Conservation (phyloP, 257 asterid species). For the Apocynum venetum region DNA sequence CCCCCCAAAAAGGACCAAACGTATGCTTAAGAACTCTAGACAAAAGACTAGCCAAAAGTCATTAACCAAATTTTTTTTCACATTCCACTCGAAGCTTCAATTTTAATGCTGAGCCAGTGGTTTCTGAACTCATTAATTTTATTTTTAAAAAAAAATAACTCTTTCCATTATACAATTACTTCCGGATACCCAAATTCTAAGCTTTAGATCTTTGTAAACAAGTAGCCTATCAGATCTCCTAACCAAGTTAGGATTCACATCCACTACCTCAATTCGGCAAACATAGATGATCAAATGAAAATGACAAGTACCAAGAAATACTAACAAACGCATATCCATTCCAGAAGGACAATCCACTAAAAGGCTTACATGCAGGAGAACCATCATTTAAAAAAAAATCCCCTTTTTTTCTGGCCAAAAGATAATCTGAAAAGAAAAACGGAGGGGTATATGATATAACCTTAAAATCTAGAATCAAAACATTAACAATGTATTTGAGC, state of each 20-base stretch:
- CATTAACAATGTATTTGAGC: background rate
- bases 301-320: background rate
- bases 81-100: conserved; percentile 1
- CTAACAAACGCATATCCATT: background rate
- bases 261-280: background rate
- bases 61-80: background rate
- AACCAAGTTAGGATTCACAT: background rate
- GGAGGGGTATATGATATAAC: background rate
- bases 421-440: background rate
- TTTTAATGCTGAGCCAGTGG: background rate
- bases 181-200: background rate
- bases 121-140: no score
- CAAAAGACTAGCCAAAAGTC: background rate
- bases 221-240: background rate
- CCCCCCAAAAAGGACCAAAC: background rate
- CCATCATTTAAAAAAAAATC: background rate
- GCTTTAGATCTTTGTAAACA: background rate
- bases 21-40: background rate
- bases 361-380: background rate
- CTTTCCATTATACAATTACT: background rate
- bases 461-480: background rate
- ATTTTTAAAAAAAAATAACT: no score
- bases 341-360: background rate
- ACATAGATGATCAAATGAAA: background rate
- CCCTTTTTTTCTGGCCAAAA: background rate